Evolutionary conservation across 768 basidiomycete genomes (phyloP).

Genomic region (Artomyces pyxidatus): DNA sequence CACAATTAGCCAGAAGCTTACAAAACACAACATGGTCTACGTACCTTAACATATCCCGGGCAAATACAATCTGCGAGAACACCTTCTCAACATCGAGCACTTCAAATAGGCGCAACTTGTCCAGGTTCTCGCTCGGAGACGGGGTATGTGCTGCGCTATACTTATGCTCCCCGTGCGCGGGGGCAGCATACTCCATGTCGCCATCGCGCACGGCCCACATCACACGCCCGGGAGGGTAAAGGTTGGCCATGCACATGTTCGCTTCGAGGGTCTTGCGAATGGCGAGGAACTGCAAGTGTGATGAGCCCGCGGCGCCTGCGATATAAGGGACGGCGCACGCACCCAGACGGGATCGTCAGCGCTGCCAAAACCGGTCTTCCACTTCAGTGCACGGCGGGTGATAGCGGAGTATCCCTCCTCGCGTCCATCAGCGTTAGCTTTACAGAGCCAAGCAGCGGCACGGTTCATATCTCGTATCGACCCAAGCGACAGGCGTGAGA

Average conservation of each 20-base stretch:
- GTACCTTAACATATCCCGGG: constrained; percentile 74
- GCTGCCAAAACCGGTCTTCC: constrained; percentile 54
- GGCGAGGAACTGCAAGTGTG: constrained; percentile 52
- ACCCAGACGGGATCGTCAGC: constrained; percentile 35
- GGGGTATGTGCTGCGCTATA: constrained; percentile 3
- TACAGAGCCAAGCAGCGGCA: constrained; percentile 73
- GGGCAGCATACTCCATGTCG: constrained; percentile 54
- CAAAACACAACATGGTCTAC: constrained; percentile 17
- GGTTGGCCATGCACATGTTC: constrained; percentile 64
- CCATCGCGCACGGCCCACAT: constrained; percentile 73
- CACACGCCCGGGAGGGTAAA: constrained; percentile 72
- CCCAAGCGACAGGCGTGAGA: constrained; percentile 71
- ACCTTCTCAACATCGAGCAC: constrained; percentile 70
- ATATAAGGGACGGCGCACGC: not conserved
- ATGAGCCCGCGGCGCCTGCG: not conserved
- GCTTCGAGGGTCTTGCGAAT: constrained; percentile 80
- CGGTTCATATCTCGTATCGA: constrained; percentile 69
- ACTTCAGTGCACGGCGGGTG: constrained; percentile 41
- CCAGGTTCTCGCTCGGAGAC: constrained; percentile 23
- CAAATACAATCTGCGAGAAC: constrained; percentile 76
- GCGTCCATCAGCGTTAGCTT: constrained; percentile 42
- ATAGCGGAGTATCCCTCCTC: constrained; percentile 33
- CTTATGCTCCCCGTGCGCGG: constrained; percentile 18
- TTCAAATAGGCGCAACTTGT: constrained; percentile 66
- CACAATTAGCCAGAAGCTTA: not conserved